A percentile compares a stretch with the other conserved stretches of the same genome.
Conservation (phyloP, 2,329 filamentous ascomycete genomes). For the Coniochaeta hoffmannii region DNA sequence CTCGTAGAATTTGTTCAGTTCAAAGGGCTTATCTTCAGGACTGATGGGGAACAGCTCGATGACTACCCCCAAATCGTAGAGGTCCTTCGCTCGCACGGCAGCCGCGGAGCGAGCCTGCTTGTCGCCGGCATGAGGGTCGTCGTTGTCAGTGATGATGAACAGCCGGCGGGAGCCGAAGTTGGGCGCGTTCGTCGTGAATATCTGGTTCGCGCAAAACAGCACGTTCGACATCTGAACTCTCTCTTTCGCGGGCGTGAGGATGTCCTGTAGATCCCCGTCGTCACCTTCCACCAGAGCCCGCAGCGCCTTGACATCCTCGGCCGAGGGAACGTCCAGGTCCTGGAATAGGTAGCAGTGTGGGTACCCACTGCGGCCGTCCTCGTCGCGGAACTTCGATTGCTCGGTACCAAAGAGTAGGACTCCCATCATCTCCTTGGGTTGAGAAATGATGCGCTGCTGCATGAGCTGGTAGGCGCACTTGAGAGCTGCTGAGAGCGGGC, state of each 20-base stretch:
- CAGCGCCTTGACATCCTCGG: constrained; percentile 75
- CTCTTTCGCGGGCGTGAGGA: constrained; percentile 64
- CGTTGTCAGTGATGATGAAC: constrained; percentile 95
- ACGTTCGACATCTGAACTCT: constrained; percentile 78
- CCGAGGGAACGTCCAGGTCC: constrained; percentile 81
- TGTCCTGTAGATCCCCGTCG: constrained; percentile 59
- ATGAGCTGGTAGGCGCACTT: constrained; percentile 94
- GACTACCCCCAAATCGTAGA: constrained; percentile 86
- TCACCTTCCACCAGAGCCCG: constrained; percentile 66
- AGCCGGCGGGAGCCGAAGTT: constrained; percentile 88
- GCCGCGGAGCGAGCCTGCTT: constrained; percentile 69
- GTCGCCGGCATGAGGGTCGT: constrained; percentile 69
- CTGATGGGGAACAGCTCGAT: constrained; percentile 94
- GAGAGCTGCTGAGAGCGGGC: constrained; percentile 72
- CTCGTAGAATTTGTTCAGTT: constrained; percentile 84
- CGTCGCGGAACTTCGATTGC: constrained; percentile 69
- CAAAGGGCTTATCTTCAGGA: constrained; percentile 61
- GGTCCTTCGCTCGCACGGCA: constrained; percentile 81
- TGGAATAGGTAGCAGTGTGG: constrained; percentile 89
- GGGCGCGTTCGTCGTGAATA: constrained; percentile 89
- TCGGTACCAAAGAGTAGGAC: constrained; percentile 87
- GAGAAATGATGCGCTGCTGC: constrained; percentile 97
- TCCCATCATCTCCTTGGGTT: constrained; percentile 95
- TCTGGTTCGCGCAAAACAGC: constrained; percentile 90
- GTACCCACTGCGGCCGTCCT: constrained; percentile 56